Percentiles rank a stretch among this genome's conserved stretches.
These are phyloP conservation scores for Neocatenulostroma microsporum DNA, from an alignment of 2,329 filamentous ascomycete genomes.

Conservation along the genomic window DNA sequence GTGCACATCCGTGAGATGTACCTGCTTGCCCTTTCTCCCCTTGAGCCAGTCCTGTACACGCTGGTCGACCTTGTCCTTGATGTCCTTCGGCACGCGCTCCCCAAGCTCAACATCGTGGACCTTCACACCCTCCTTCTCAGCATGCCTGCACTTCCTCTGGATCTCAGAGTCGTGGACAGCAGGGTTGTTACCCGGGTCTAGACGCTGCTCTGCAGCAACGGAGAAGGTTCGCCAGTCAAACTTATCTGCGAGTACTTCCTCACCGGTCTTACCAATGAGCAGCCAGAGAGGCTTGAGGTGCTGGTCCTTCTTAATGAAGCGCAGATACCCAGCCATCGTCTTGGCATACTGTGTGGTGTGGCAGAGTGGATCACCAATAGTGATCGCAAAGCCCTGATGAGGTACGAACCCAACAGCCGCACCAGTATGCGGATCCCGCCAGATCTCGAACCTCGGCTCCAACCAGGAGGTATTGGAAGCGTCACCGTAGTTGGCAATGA, in stretches of 20 bases:
- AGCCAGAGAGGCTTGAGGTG: conserved; percentile 80
- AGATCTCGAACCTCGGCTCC: conserved; percentile 79
- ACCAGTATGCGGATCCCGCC: conserved; percentile 70
- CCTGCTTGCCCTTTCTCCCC: conserved; percentile 73
- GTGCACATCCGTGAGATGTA: conserved; percentile 81
- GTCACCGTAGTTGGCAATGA: conserved; percentile 93
- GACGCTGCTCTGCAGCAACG: conserved; percentile 80
- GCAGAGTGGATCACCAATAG: conserved; percentile 81
- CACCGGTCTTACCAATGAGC: conserved; percentile 68
- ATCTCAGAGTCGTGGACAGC: conserved; percentile 59
- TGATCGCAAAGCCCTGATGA: conserved; percentile 69
- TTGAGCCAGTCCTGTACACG: conserved; percentile 73
- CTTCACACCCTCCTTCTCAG: conserved; percentile 76
- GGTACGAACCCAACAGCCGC: conserved; percentile 79
- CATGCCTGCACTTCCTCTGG: conserved; percentile 68
- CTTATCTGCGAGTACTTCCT: conserved; percentile 70
- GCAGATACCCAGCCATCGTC: conserved; percentile 66
- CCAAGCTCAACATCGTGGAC: conserved; percentile 65
- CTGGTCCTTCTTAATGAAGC: conserved; percentile 63
- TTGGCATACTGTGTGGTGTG: conserved; percentile 67
- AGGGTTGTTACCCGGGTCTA: conserved; percentile 63
- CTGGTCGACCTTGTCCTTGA: conserved; percentile 61
- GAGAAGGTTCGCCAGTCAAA: conserved; percentile 84
- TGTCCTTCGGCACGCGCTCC: conserved; percentile 54
- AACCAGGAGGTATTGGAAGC: conserved; percentile 91